phyloP scores from a whole-genome alignment of 768 basidiomycete genomes.

The Pulveroboletus sp. region DNA sequence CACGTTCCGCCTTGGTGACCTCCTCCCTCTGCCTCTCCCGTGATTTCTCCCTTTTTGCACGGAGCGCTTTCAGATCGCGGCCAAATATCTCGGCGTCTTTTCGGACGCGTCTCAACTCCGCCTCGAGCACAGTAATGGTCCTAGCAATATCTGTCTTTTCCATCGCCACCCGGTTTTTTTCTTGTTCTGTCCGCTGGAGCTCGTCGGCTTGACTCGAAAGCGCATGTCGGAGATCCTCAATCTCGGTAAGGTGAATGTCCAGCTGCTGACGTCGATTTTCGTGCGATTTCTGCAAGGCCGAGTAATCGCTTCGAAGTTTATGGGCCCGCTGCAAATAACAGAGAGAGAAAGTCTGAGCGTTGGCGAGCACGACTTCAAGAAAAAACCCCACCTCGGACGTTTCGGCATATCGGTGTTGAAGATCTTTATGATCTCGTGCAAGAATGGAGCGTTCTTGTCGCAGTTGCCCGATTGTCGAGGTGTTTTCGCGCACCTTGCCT shows the following conservation, averaged over 20 bases:
- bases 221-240: constrained; percentile 69
- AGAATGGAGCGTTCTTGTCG: constrained; percentile 74
- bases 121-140: constrained; percentile 64
- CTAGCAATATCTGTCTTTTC: constrained; percentile 64
- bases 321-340: constrained; percentile 47
- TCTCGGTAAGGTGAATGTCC: constrained; percentile 64
- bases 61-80: constrained; percentile 64
- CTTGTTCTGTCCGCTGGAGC: constrained; percentile 58
- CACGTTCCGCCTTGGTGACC: constrained; percentile 48
- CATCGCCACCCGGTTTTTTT: constrained; percentile 54
- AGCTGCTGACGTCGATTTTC: constrained; percentile 70
- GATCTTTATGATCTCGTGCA: constrained; percentile 61
- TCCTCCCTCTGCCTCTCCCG: constrained; percentile 56
- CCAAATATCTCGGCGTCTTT: constrained; percentile 76
- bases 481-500: constrained; percentile 62
- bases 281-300: constrained; percentile 59
- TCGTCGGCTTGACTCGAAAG: constrained; percentile 57
- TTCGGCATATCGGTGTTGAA: constrained; percentile 64
- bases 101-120: constrained; percentile 70
- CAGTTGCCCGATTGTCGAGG: constrained; percentile 64
- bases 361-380: neutral
- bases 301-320: constrained; percentile 57
- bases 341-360: neutral
- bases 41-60: constrained; percentile 60
- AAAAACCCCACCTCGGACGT: constrained; percentile 53